Conservation (phyloP, 108 stramenopile genomes). For the Craspedostauros australis region DNA sequence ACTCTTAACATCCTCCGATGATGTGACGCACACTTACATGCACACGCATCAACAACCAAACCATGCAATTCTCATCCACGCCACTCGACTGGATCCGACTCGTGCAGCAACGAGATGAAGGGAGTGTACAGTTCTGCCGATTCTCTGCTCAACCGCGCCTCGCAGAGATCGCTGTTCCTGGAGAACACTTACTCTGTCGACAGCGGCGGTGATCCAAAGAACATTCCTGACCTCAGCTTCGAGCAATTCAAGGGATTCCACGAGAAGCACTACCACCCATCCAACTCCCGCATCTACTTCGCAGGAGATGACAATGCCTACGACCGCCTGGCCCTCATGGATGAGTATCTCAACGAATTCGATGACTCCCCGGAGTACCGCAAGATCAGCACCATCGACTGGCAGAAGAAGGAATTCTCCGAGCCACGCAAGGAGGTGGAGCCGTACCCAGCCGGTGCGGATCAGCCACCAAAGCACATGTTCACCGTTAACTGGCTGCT, state of each 20-base stretch:
- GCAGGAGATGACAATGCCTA: conserved; percentile 93
- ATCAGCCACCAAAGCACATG: conserved; percentile 81
- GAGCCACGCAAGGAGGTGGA: conserved; percentile 48
- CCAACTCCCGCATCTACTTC: conserved; percentile 92
- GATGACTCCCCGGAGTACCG: conserved; percentile 62
- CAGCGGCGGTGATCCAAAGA: conserved; percentile 93
- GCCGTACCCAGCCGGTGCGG: conserved; percentile 61
- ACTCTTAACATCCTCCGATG: too few species aligned
- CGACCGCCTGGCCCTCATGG: conserved; percentile 86
- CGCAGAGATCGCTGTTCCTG: conserved; percentile 90
- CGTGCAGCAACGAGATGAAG: conserved; percentile 99
- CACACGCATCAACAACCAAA: too few species aligned
- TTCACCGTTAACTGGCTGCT: conserved; percentile 91
- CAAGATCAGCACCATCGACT: conserved; percentile 49
- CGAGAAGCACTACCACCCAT: conserved; percentile 89
- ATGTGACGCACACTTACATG: too few species aligned
- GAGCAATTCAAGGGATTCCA: conserved; percentile 95
- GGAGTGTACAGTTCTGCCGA: conserved; percentile 96
- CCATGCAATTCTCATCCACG: too few species aligned
- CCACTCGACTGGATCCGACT: too few species aligned
- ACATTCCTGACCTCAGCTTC: conserved; percentile 92
- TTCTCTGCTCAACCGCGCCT: conserved; percentile 77
- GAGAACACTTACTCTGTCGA: conserved; percentile 95
- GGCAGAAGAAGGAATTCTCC: conserved; percentile 63
- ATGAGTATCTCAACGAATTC: conserved; percentile 87